Evolutionary conservation across 176 grass and related monocot species (phyloP).

Genomic region (Oryza nivara): DNA sequence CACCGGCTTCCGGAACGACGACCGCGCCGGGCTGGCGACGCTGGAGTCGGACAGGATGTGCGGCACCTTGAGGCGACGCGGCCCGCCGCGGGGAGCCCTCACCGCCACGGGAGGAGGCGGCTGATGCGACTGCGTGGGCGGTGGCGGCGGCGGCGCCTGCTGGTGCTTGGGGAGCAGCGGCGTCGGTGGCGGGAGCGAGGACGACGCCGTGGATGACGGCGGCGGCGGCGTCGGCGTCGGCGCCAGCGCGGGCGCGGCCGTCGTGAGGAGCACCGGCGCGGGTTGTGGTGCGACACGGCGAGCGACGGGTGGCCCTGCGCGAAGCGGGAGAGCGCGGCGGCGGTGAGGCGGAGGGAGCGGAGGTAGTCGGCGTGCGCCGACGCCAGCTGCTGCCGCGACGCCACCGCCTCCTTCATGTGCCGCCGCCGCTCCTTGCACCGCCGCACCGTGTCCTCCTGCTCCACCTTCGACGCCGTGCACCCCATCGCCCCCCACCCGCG

Average conservation of each 20-base stretch:
- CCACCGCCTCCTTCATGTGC: slow-evolving; percentile 82
- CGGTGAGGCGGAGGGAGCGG: slow-evolving; percentile 74
- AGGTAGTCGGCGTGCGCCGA: slow-evolving; percentile 95
- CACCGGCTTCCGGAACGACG: slow-evolving; percentile 50
- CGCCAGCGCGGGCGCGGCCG: slow-evolving; percentile 27
- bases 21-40: slow-evolving; percentile 57
- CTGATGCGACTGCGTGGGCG: neutral
- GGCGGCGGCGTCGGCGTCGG: slow-evolving; percentile 15
- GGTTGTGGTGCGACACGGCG: slow-evolving; percentile 83
- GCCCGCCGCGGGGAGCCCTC: slow-evolving; percentile 31
- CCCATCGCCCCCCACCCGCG: slow-evolving; percentile 53
- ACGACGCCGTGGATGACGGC: slow-evolving; percentile 26
- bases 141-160: slow-evolving; percentile 1
- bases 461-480: slow-evolving; percentile 85
- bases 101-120: slow-evolving; percentile 25
- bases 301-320: slow-evolving; percentile 78
- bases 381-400: slow-evolving; percentile 84
- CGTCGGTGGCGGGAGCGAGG: slow-evolving; percentile 37
- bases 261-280: slow-evolving; percentile 71
- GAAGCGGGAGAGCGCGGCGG: slow-evolving; percentile 79
- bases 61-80: slow-evolving; percentile 57
- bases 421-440: slow-evolving; percentile 98
- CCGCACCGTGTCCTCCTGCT: slow-evolving; percentile 95
- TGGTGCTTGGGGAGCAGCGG: slow-evolving; percentile 47
- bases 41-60: slow-evolving; percentile 65